Evolutionary conservation across 495 filamentous ascomycete genomes (phyloP), one percentile per base, ranked within the genome.

Genomic region (Aspergillus haitiensis): DNA sequence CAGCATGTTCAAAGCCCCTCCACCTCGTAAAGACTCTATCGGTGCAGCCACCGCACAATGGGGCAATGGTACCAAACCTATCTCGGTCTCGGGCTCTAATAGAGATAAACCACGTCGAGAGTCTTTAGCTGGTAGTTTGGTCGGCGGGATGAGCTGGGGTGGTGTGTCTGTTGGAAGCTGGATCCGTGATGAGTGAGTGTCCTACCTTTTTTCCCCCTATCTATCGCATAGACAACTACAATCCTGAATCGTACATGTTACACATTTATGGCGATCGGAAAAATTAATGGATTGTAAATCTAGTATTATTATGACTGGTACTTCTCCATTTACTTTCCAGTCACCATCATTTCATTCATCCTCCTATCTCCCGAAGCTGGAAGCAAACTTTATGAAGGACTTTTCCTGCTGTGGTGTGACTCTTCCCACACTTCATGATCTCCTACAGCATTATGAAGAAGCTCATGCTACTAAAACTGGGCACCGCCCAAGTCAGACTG

Each of bases 341-440:
- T 96, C 93, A 16, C 92, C 95, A 2, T 97, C 93, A 7, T 97
- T 88, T 65, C 95, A 98, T 68, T 98, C 94, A 7, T 96, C 93
- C 0, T 98, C 94, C 33, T 98, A 98, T 74, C 84, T 98, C 42
- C 94, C 94, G 7, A 98, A 97, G 73, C 83, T 98, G 69, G 94
- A 98, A 77, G 95, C 95, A 53, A 91, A 90, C 70, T 98, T 97
- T 70, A 92, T 97, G 91, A 86, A 85, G 66, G 91, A 98, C 76
- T 98, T 97, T 75, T 86, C 84, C 46, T 98, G 94, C 78, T 98
- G 94, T 76, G 91, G 89, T 64, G 77, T 88, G 63, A 93, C 84
- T 18, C 81, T 97, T 67, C 87, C 92, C 45, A 92, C 92, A 9
- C 83, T 98, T 61, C 94, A 98, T 71, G 94, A 98, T 70, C 83